Base-by-base conservation (phyloP, 768 basidiomycete species). In the Jaapia argillacea region DNA sequence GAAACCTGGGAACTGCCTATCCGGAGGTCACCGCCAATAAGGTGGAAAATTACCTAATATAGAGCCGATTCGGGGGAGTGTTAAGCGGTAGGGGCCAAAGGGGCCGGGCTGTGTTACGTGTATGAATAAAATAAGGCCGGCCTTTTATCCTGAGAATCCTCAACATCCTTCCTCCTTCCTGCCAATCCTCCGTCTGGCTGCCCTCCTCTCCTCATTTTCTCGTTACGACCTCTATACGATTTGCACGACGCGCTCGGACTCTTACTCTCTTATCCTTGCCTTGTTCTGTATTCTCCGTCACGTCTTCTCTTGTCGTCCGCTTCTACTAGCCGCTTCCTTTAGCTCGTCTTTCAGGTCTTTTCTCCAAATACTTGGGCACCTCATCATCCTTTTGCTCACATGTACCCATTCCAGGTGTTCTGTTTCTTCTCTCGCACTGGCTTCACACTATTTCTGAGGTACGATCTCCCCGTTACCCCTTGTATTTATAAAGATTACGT, bases 231-330 rank as follows among this genome's bases (percentile, higher is more conserved):
- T 54, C 58, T 61, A 57, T 55, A 63, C 59, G 61, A 63, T 60
- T 48, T 53, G 58, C 67, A 78, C 77, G 77, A 79, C 65, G 81
- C 81, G 61, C 66, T 52, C 56, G 42, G 46, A 47, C 48, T 46
- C 51, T 67, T 59, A 63, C 62, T 69, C 63, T 64, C 63, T 64
- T 59, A 65, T 63, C 57, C 62, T 58, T 49, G 51, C 48, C 53
- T 51, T 47, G 53, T 51, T 54, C 48, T 43, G 45, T 37, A 36
- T 42, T 46, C 54, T 57, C 55, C 57, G 59, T 57, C 53, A 54
- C 52, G 54, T 55, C 58, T 55, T 54, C 57, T 40, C 50, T 46
- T 45, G 48, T 52, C 59, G 51, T 41, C 40, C 50, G 48, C 41
- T 48, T 48, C 36, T 45, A 44, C 54, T 53, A 53, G 48, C 45